Evolutionary conservation across 2,329 filamentous ascomycete species (phyloP), one percentile per base, ranked within the genome.

Genomic region (Huntiella moniliformis): DNA sequence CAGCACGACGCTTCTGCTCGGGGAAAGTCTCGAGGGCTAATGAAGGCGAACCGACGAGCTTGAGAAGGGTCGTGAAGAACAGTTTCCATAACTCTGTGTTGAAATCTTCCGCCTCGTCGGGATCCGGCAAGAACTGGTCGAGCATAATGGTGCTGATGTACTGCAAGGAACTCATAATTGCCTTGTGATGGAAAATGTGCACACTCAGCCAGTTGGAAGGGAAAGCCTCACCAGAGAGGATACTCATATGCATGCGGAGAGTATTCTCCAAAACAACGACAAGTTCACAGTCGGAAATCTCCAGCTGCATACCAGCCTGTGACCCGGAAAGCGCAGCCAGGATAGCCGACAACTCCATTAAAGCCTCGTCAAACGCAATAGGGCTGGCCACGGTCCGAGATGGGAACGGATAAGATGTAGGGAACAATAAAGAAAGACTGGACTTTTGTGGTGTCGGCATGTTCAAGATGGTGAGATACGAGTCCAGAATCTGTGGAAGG

Each of bases 1-100:
- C 88, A 1, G 91, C 88, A 46, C 91, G 71, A 39, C 91, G 71
- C 64, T 96, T 98, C 63, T 98, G 91, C 60, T 98, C 92, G 0
- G 91, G 86, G 57, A 95, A 96, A 0, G 87, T 94, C 58, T 98
- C 91, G 34, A 98, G 71, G 0, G 91, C 87, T 15, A 98, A 70
- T 0, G 81, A 83, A 33, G 87, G 78, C 56, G 86, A 95, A 4
- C 84, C 83, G 2, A 98, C 84, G 3, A 96, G 77, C 56, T 83
- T 86, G 22, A 98, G 69, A 28, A 98, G 66, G 0, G 86, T 88
- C 13, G 79, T 81, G 58, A 98, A 95, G 64, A 94, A 95, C 31
- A 81, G 69, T 53, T 88, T 87, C 91, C 91, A 98, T 10, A 96
- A 66, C 48, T 92, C 83, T 8, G 85, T 95, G 56, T 92, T 86